Percentiles rank a stretch among this genome's conserved stretches.
These are phyloP conservation scores for Mentha longifolia DNA, from an alignment of 257 asterid genomes.

Conservation along the genomic window DNA sequence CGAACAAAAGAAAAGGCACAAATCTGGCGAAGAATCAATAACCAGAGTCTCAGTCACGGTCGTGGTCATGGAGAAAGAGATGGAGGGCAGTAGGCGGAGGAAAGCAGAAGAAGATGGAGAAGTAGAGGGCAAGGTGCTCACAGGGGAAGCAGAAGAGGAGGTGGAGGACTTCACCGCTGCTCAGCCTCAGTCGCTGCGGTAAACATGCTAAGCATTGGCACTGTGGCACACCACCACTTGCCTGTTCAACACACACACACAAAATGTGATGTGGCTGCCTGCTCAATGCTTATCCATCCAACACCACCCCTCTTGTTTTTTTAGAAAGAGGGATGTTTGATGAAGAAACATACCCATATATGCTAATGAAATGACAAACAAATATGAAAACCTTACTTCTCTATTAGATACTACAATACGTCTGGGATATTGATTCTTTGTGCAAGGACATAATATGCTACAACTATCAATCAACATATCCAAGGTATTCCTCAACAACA, in stretches of 20 bases:
- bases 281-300: too few relatives aligned
- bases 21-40: background rate
- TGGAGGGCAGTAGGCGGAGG: background rate
- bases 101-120: conserved; percentile 18
- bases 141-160: conserved; percentile 21
- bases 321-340: background rate
- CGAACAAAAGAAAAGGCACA: background rate
- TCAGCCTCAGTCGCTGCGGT: conserved; percentile 18
- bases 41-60: background rate
- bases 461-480: too few relatives aligned
- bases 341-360: background rate
- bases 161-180: conserved; percentile 16
- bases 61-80: background rate
- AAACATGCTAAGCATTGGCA: background rate
- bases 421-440: too few relatives aligned
- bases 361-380: too few relatives aligned
- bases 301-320: too few relatives aligned
- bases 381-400: background rate
- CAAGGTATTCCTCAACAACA: too few relatives aligned
- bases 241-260: background rate
- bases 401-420: too few relatives aligned
- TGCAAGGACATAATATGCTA: background rate
- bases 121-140: background rate
- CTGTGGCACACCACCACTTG: background rate
- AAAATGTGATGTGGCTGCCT: too few relatives aligned